Conservation (phyloP, 2,329 filamentous ascomycete species). For the Talaromyces sp. region DNA sequence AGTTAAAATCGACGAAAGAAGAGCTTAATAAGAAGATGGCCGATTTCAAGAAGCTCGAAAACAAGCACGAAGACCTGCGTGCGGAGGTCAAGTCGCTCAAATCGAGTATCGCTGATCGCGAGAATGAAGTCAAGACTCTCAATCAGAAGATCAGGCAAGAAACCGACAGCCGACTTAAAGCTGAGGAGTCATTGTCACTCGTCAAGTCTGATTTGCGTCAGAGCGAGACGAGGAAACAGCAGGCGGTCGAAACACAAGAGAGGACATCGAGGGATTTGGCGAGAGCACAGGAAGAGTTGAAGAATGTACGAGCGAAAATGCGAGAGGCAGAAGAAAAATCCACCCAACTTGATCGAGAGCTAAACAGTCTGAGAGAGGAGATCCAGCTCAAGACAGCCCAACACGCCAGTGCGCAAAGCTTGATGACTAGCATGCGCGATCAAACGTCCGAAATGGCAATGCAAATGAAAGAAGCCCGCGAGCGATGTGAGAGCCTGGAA, state of each 20-base stretch:
- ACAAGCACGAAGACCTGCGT: conserved; percentile 75
- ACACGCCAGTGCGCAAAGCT: conserved; percentile 76
- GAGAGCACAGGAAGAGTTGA: conserved; percentile 69
- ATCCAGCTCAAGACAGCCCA: conserved; percentile 79
- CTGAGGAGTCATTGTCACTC: conserved; percentile 75
- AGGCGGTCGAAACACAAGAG: conserved; percentile 70
- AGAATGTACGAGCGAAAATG: conserved; percentile 54
- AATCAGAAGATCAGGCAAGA: conserved; percentile 77
- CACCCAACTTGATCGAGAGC: conserved; percentile 65
- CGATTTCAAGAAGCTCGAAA: conserved; percentile 74
- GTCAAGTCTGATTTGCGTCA: conserved; percentile 74
- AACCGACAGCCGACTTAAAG: conserved; percentile 64
- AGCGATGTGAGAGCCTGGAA: conserved; percentile 79
- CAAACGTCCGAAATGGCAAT: conserved; percentile 83
- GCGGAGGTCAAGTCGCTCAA: conserved; percentile 69
- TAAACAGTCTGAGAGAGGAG: conserved; percentile 69
- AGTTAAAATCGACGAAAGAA: conserved; percentile 70
- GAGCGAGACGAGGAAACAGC: conserved; percentile 74
- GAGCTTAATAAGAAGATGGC: conserved; percentile 62
- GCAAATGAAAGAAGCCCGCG: conserved; percentile 85
- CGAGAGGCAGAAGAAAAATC: conserved; percentile 73
- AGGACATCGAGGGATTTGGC: conserved; percentile 67
- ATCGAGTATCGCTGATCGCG: conserved; percentile 68
- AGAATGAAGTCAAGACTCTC: conserved; percentile 71
- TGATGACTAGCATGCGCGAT: conserved; percentile 90